Evolutionary conservation across 257 asterid species (phyloP), one percentile per base, ranked within the genome.

Genomic region (Fraxinus anomala): DNA sequence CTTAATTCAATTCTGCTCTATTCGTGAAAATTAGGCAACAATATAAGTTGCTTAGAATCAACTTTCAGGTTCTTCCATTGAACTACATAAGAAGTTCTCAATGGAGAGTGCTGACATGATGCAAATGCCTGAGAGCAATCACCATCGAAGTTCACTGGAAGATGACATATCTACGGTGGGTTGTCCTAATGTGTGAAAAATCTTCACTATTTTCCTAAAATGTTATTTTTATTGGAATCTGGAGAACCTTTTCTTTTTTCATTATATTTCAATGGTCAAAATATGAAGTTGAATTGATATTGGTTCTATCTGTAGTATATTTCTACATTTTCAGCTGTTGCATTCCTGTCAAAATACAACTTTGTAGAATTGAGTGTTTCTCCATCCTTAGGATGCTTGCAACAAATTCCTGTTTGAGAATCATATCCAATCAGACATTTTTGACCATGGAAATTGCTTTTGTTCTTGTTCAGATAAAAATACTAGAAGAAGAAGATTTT

Each of bases 151-250:
- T 76, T 68, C 74, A 74, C 34, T 72, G 47, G 90, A 80, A 76
- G 84, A 83, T 73, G 89, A 68, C 79, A 74, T 73, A 61, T 77
- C 82, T 78, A 79, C 69, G 96, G 97, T 94, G 79, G 72, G 93
- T 83, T 80, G 72, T 70, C 75, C 59, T 84, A 74, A 79, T 72
- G 68, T 70, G 79, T 47, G 68, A 69, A 67, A 72, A 72, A 44
- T 85, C 78, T 34, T 70, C 31, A 11, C 69, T 70, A 71, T 23
- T 61, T 68, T 72, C 63, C 30, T 49, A 75, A 49, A 23, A 28
- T 71, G 24, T 24, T 72, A 65, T 80, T 81, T 31, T 16, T 76
- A 31, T 54, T 42, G 33, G 69, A 61, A 66, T 12, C 44, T 26
- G 70, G 70, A 70, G 54, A 19, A 17, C 75, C 69, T 23, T 66